Evolutionary conservation across 768 basidiomycete species (phyloP), one percentile per base, ranked within the genome.

Genomic region (Calocybe indica): DNA sequence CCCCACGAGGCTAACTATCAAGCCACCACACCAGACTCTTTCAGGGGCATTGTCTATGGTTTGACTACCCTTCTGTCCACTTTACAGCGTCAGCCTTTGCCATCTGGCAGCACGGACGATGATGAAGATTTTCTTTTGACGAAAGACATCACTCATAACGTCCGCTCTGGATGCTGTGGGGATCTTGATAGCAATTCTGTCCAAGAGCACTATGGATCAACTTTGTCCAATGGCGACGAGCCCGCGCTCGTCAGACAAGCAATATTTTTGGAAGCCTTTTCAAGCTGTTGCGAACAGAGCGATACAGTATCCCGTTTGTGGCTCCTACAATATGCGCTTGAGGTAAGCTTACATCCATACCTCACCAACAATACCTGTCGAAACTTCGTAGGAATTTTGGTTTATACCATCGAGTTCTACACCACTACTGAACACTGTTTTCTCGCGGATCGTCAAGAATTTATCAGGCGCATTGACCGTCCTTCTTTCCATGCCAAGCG

Each of bases 31-130:
- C 71, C 76, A 1, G 56, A 69, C 34, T 66, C 71, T 12, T 70
- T 85, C 35, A 74, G 75, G 51, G 74, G 75, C 3, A 61, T 88
- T 6, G 62, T 73, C 6, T 76, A 76, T 34, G 73, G 69, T 0
- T 63, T 86, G 6, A 72, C 82, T 47, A 63, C 72, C 0, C 67
- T 84, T 14, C 67, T 80, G 3, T 70, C 74, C 2, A 61, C 66
- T 15, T 57, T 79, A 34, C 61, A 62, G 34, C 53, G 52, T 40
- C 8, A 31, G 42, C 11, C 48, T 43, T 49, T 52, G 46, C 56
- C 43, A 52, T 50, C 47, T 45, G 35, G 42, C 5, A n/a, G 39
- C 37, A 12, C 47, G 40, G 34, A 54, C 47, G 38, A 57, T 1
- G 56, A 64, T 9, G 78, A 78, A 44, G 53, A 60, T 7, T 53